Conservation (phyloP, 176 grass and related monocot species). For the Leersia perrieri region DNA sequence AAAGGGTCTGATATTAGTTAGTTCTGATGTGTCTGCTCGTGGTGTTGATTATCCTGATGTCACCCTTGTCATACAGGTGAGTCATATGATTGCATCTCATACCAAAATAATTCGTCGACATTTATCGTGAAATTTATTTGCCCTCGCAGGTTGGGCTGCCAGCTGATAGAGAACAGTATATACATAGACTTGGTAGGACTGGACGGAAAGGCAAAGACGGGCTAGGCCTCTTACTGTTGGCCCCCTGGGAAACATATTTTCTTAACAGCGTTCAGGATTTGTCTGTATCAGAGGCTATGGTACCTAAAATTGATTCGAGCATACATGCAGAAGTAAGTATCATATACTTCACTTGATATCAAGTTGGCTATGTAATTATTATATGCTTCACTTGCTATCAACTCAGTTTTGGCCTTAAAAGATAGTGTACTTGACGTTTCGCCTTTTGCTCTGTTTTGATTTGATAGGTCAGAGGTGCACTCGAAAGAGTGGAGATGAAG, state of each 20-base stretch:
- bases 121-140: constrained; percentile 20
- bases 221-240: constrained; percentile 64
- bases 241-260: constrained; percentile 81
- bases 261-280: constrained; percentile 68
- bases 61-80: constrained; percentile 81
- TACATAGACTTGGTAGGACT: constrained; percentile 94
- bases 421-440: background rate
- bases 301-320: constrained; percentile 41
- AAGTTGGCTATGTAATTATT: background rate
- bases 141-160: constrained; percentile 63
- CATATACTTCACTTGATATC: constrained; percentile 16
- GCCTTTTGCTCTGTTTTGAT: constrained; percentile 23
- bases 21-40: constrained; percentile 94
- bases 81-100: background rate
- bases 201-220: constrained; percentile 86
- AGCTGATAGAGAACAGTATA: constrained; percentile 82
- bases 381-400: constrained; percentile 4
- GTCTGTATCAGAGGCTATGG: constrained; percentile 50
- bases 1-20: constrained; percentile 88
- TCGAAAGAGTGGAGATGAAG: constrained; percentile 58
- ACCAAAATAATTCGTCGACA: background rate
- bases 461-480: constrained; percentile 50
- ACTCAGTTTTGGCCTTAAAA: constrained; percentile 22
- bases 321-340: constrained; percentile 48
- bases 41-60: constrained; percentile 97